These are phyloP conservation scores for Cicer yamashitae DNA, from an alignment of 306 rosid species.

Conservation along the genomic window DNA sequence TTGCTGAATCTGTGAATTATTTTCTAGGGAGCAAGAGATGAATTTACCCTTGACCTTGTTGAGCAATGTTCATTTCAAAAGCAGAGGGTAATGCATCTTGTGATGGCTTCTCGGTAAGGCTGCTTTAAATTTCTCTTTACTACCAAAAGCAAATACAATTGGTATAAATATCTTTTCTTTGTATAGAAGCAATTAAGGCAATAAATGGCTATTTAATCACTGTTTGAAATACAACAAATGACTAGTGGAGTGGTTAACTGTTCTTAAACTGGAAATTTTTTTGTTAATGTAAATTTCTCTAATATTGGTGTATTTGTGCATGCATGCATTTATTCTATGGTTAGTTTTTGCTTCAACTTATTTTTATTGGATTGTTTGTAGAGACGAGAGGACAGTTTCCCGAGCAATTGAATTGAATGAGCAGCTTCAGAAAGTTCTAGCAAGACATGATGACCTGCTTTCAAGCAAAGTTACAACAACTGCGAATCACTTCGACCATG, in stretches of 20 bases:
- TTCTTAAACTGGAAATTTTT: background rate
- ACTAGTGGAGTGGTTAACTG: background rate
- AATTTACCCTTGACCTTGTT: conserved; percentile 93
- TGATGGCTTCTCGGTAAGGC: conserved; percentile 83
- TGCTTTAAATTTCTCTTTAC: conserved; percentile 38
- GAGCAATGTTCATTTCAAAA: conserved; percentile 95
- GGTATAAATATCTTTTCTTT: too few relatives aligned
- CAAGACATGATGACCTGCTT: conserved; percentile 77
- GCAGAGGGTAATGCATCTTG: conserved; percentile 94
- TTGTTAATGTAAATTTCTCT: background rate
- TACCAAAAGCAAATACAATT: conserved; percentile 3
- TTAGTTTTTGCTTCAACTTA: conserved; percentile 16
- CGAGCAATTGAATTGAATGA: conserved; percentile 82
- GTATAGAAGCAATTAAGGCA: background rate
- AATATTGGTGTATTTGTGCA: background rate
- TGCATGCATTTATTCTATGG: conserved; percentile 19
- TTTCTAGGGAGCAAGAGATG: conserved; percentile 79
- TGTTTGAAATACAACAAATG: background rate
- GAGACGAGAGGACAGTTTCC: conserved; percentile 75
- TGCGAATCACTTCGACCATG: conserved; percentile 48
- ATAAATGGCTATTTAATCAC: background rate
- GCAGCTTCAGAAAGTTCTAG: conserved; percentile 78
- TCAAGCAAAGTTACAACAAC: conserved; percentile 55
- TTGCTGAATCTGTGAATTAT: conserved; percentile 38
- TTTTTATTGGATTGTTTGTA: conserved; percentile 31